Conservation (phyloP, 148 eudicot species). For the Cornus florida region DNA sequence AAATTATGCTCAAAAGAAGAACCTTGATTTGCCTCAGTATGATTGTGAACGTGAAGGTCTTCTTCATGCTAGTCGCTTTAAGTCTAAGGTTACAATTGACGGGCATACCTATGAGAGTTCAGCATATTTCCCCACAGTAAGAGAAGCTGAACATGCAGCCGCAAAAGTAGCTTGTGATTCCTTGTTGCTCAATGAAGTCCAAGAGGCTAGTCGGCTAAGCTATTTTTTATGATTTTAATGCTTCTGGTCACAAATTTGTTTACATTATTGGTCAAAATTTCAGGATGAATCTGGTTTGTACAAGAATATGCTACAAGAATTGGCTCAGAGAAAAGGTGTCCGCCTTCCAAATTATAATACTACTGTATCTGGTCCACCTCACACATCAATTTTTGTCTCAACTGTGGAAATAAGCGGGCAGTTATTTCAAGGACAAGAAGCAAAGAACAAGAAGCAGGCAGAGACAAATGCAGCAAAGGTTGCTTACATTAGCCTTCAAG, state of each 20-base stretch:
- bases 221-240: not conserved
- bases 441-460: constrained; percentile 75
- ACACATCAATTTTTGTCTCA: constrained; percentile 52
- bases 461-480: constrained; percentile 76
- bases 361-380: constrained; percentile 51
- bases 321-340: constrained; percentile 46
- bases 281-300: constrained; percentile 58
- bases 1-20: constrained; percentile 63
- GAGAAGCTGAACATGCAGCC: constrained; percentile 85
- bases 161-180: constrained; percentile 67
- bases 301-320: constrained; percentile 70
- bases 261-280: not conserved
- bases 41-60: constrained; percentile 67
- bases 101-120: constrained; percentile 49
- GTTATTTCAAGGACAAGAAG: constrained; percentile 57
- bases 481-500: constrained; percentile 55
- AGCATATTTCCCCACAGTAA: constrained; percentile 48
- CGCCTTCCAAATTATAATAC: constrained; percentile 57
- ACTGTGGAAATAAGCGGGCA: constrained; percentile 44
- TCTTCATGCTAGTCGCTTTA: constrained; percentile 67
- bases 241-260: not conserved
- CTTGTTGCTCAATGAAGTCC: constrained; percentile 35
- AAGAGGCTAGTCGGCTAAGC: constrained; percentile 47
- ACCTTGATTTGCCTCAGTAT: constrained; percentile 54
- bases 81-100: constrained; percentile 50